Base-by-base conservation (phyloP, 2,329 filamentous ascomycete genomes). In the Xylaria sp. region DNA sequence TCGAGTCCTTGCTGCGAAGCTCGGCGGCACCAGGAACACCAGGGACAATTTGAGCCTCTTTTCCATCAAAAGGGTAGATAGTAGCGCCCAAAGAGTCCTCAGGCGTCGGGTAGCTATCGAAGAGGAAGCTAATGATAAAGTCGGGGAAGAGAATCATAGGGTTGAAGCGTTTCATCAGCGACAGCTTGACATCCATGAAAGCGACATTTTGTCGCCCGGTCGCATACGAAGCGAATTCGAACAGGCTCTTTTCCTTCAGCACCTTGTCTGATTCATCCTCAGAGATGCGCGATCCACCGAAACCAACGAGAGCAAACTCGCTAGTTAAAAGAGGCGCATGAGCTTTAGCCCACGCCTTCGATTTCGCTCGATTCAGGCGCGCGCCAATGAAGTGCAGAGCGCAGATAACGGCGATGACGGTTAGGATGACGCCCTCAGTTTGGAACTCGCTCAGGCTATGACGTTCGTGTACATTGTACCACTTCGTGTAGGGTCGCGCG, bases 391-490 rank as follows among this genome's bases (percentile, higher is more conserved):
- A 78, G 75, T 98, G 93, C 65, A 96, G 80, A 41, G 88, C 75
- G 67, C 97, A 82, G 67, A 97, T 85, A 54, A 96, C 67, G 55
- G 88, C 73, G 69, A 97, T 86, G 72, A 93, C 82, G 33, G 86
- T 85, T 62, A 97, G 80, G 71, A 99, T 90, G 75, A 93, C 80
- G 62, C 91, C 90, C 80, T 99, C 95, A 71, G 89, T 85, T 79
- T 88, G 88, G 84, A 99, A 99, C 76, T 99, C 95, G 72, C 83
- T 84, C 62, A 89, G 80, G 25, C 88, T 88, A 72, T 93, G 88
- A 73, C 95, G 92, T 85, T 98, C 93, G 85, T 96, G 95, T 64
- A 98, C 83, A 58, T 93, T 92, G 81, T 98, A 99, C 95, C 95
- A 99, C 82, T 92, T 92, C 53, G 93, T 97, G 77, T 90, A 97